phyloP scores from a whole-genome alignment of 2,329 filamentous ascomycete genomes.

The Colletotrichum lindemuthianum region DNA sequence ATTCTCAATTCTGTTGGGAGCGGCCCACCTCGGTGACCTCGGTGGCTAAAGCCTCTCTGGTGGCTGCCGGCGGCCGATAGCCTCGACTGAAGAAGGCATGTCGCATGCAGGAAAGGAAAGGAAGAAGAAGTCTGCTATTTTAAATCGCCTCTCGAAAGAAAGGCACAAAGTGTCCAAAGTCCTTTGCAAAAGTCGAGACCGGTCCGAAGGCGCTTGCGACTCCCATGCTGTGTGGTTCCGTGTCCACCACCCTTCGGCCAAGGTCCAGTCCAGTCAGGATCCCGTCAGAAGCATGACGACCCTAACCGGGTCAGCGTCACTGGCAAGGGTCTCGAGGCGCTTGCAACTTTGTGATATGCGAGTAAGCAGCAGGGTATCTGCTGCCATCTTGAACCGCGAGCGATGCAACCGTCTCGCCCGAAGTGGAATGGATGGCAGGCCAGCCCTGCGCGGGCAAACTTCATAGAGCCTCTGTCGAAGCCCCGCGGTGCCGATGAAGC shows the following conservation, averaged over 20 bases:
- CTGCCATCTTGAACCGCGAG: background rate
- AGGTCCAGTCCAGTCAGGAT: background rate
- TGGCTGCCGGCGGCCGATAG: slow-evolving; percentile 4
- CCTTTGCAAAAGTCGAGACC: slow-evolving; percentile 16
- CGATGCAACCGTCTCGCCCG: slow-evolving; percentile 20
- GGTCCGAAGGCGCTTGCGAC: slow-evolving; percentile 11
- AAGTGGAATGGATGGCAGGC: background rate
- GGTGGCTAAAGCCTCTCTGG: slow-evolving; percentile 2
- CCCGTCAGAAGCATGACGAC: background rate
- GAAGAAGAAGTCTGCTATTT: background rate
- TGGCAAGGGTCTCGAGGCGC: slow-evolving; percentile 11
- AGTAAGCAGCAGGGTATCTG: background rate
- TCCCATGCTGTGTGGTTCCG: too few species aligned
- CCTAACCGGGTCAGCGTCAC: background rate
- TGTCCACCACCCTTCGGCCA: background rate
- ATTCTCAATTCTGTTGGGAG: slow-evolving; percentile 19
- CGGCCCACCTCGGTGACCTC: slow-evolving; percentile 6
- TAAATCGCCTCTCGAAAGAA: slow-evolving; percentile 4
- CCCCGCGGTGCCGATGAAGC: slow-evolving; percentile 16
- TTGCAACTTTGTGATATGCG: slow-evolving; percentile 19
- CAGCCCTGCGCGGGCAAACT: slow-evolving; percentile 5
- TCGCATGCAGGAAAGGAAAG: slow-evolving; percentile 1
- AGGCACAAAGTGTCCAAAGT: background rate
- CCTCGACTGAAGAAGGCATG: background rate
- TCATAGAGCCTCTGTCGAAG: slow-evolving; percentile 16